Percentiles rank a stretch among this genome's conserved stretches.
These are phyloP conservation scores for Flaveria brownii DNA, from an alignment of 129 eudicot genomes.

Conservation along the genomic window DNA sequence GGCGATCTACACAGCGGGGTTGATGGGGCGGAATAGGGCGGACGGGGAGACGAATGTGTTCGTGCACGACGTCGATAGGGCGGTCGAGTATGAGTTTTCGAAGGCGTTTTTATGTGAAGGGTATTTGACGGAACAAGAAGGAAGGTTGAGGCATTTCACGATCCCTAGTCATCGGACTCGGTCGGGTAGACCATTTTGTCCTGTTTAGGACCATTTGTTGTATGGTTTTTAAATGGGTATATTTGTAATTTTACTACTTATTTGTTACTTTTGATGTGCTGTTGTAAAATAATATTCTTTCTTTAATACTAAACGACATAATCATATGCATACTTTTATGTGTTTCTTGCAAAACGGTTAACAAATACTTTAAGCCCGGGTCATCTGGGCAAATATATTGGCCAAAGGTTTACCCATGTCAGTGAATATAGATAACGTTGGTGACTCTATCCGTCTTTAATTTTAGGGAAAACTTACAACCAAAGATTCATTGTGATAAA, in stretches of 20 bases:
- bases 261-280: neutral
- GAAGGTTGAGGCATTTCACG: conserved; percentile 69
- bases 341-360: no score
- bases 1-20: conserved; percentile 78
- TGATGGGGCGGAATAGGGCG: conserved; percentile 64
- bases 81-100: conserved; percentile 67
- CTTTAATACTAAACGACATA: neutral
- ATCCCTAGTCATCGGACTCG: conserved; percentile 79
- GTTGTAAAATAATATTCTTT: neutral
- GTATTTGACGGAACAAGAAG: conserved; percentile 65
- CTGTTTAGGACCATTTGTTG: conserved; percentile 29
- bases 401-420: no score
- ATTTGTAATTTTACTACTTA: conserved; percentile 17
- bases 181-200: conserved; percentile 69
- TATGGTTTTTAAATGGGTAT: conserved; percentile 2
- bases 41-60: conserved; percentile 76
- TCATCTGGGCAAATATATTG: no score
- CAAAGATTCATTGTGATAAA: no score
- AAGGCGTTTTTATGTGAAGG: conserved; percentile 69
- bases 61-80: conserved; percentile 81
- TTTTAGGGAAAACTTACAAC: no score
- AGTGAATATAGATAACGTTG: no score
- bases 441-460: accelerated
- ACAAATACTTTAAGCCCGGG: no score
- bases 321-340: neutral